Evolutionary conservation across 306 rosid species (phyloP).

Genomic region (Mucuna pruriens): DNA sequence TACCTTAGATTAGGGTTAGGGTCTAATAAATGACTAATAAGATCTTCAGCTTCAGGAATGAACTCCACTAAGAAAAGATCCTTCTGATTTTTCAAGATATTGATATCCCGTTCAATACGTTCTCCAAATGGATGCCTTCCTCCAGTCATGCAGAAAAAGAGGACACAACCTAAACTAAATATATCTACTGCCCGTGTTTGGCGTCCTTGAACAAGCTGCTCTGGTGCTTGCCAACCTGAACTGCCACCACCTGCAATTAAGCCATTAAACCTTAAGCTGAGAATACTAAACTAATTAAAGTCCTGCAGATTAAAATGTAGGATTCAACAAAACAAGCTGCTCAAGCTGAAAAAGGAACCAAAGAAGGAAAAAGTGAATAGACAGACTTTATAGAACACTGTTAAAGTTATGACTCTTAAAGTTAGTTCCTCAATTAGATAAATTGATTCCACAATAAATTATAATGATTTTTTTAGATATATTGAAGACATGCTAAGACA

Average conservation of each 20-base stretch:
- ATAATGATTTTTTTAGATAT: neutral
- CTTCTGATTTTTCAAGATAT: conserved; percentile 64
- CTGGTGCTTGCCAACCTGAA: conserved; percentile 98
- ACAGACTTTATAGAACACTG: neutral
- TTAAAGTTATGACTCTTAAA: neutral
- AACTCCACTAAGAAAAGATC: conserved; percentile 66
- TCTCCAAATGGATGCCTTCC: conserved; percentile 95
- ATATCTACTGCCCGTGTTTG: conserved; percentile 96
- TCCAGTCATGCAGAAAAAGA: conserved; percentile 81
- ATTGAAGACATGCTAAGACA: neutral
- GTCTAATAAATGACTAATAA: conserved; percentile 62
- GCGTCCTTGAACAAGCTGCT: conserved; percentile 77
- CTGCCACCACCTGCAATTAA: conserved; percentile 78
- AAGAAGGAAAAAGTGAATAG: conserved; percentile 1
- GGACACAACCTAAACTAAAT: conserved; percentile 84
- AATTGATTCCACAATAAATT: neutral
- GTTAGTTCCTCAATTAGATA: neutral
- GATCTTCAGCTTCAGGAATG: conserved; percentile 83
- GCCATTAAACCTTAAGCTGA: conserved; percentile 29
- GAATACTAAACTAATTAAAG: neutral
- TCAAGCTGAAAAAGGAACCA: neutral
- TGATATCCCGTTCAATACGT: conserved; percentile 79
- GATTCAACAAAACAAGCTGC: conserved; percentile 10
- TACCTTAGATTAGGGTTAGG: conserved; percentile 74
- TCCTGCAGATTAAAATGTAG: neutral